A percentile compares a stretch with the other conserved stretches of the same genome.
phyloP scores from a whole-genome alignment of 495 filamentous ascomycete genomes.

The Tuber microsphaerosporum region DNA sequence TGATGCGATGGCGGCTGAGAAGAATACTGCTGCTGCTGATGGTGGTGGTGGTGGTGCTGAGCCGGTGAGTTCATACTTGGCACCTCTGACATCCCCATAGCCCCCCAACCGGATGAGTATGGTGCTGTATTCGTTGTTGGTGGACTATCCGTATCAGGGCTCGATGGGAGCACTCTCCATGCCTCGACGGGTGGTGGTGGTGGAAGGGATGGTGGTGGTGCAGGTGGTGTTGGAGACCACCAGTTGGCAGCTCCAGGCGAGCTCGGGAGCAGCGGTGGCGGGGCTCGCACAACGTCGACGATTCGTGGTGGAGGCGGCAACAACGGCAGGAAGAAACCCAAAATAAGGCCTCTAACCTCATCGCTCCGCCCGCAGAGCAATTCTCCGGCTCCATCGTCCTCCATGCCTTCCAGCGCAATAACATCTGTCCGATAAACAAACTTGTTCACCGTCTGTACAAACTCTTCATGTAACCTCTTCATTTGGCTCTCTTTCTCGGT shows the following conservation, averaged over 20 bases:
- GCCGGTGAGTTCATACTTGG: constrained; percentile 30
- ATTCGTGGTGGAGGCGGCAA: constrained; percentile 88
- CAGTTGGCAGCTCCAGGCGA: constrained; percentile 69
- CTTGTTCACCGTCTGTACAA: constrained; percentile 93
- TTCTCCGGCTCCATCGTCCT: constrained; percentile 95
- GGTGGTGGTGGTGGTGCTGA: constrained; percentile 49
- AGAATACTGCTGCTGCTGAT: constrained; percentile 52
- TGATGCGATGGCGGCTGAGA: constrained; percentile 61
- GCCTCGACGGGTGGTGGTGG: constrained; percentile 69
- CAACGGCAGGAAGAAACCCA: constrained; percentile 77
- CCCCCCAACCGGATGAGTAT: constrained; percentile 69
- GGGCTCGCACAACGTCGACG: constrained; percentile 81
- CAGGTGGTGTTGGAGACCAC: constrained; percentile 62
- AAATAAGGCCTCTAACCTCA: constrained; percentile 83
- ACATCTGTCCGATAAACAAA: constrained; percentile 91
- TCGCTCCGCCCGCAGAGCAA: constrained; percentile 84
- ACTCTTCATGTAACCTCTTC: constrained; percentile 97
- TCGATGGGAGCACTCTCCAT: constrained; percentile 91
- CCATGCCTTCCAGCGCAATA: constrained; percentile 84
- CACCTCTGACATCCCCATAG: constrained; percentile 62
- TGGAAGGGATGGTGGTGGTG: constrained; percentile 50
- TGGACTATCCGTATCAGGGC: constrained; percentile 50
- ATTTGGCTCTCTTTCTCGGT: constrained; percentile 91
- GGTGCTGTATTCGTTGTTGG: constrained; percentile 62
- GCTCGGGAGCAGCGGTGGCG: constrained; percentile 74